phyloP scores from a whole-genome alignment of 2,329 filamentous ascomycete species.

The Colletotrichum ledebouriae region DNA sequence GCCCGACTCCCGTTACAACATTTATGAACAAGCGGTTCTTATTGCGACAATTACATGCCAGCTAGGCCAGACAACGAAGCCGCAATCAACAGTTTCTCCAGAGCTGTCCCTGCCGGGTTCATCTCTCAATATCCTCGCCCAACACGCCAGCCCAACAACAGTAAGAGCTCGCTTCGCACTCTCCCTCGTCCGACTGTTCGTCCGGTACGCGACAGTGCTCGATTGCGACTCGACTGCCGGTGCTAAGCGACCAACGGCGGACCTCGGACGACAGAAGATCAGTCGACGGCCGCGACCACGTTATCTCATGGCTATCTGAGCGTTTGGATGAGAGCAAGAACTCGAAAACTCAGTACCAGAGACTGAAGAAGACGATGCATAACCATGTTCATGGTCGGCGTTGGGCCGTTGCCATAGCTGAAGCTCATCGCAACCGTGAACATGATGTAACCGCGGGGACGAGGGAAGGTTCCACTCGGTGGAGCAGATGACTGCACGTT shows the following conservation, averaged over 20 bases:
- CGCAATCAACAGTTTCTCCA: too few species aligned
- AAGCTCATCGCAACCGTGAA: neutral
- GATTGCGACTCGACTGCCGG: neutral
- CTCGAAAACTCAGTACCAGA: too few species aligned
- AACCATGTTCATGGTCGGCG: neutral
- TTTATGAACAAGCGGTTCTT: neutral
- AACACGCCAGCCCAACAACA: neutral
- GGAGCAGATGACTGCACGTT: neutral
- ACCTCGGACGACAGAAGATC: too few species aligned
- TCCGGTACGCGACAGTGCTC: rapidly evolving
- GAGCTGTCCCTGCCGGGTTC: too few species aligned
- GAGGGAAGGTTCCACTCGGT: neutral
- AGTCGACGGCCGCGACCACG: too few species aligned
- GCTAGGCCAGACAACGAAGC: neutral
- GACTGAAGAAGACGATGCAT: too few species aligned
- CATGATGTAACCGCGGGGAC: constrained; percentile 19
- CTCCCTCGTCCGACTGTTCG: neutral
- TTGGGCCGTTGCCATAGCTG: too few species aligned
- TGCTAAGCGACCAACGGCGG: too few species aligned
- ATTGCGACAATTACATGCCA: neutral
- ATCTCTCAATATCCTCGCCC: neutral
- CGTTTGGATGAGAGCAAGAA: too few species aligned
- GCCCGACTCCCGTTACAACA: neutral
- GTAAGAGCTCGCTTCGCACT: neutral
- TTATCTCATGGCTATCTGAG: too few species aligned